Evolutionary conservation across 768 basidiomycete species (phyloP).

Genomic region (Lactarius vividus): DNA sequence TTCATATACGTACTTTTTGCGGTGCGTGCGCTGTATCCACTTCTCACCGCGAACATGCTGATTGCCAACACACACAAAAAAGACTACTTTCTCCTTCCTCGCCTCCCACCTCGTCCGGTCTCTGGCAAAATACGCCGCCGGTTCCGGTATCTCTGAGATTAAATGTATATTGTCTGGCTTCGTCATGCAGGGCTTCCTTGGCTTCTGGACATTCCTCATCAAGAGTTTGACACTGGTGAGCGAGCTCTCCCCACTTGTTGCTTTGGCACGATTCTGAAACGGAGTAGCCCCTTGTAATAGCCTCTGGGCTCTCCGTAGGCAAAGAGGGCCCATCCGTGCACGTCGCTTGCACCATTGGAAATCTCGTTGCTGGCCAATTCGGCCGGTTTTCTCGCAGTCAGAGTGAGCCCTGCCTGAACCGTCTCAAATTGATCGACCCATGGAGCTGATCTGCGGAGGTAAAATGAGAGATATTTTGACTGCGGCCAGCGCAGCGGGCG

Average conservation of each 20-base stretch:
- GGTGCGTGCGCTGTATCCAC: constrained; percentile 58
- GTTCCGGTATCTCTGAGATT: constrained; percentile 98
- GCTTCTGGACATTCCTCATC: constrained; percentile 85
- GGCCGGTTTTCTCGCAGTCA: constrained; percentile 81
- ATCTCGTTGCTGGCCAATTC: constrained; percentile 84
- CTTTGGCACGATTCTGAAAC: constrained; percentile 17
- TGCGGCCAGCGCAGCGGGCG: constrained; percentile 95
- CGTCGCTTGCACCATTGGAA: constrained; percentile 92
- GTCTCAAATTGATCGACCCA: constrained; percentile 7
- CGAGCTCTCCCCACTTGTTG: constrained; percentile 19
- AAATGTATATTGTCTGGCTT: constrained; percentile 98
- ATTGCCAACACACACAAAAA: background rate
- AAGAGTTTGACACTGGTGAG: constrained; percentile 91
- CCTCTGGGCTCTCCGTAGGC: constrained; percentile 93
- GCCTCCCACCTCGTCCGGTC: constrained; percentile 87
- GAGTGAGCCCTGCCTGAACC: constrained; percentile 47
- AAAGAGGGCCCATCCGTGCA: constrained; percentile 99
- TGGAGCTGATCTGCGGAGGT: constrained; percentile 39
- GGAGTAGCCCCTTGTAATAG: constrained; percentile 87
- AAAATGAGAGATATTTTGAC: constrained; percentile 90
- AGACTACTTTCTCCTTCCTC: constrained; percentile 81
- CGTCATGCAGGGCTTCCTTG: constrained; percentile 93
- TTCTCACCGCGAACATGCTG: background rate
- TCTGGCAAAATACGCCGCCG: constrained; percentile 93
- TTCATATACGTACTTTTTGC: constrained; percentile 85